Evolutionary conservation across 768 basidiomycete genomes (phyloP).

Genomic region (Termitomyces sp.): DNA sequence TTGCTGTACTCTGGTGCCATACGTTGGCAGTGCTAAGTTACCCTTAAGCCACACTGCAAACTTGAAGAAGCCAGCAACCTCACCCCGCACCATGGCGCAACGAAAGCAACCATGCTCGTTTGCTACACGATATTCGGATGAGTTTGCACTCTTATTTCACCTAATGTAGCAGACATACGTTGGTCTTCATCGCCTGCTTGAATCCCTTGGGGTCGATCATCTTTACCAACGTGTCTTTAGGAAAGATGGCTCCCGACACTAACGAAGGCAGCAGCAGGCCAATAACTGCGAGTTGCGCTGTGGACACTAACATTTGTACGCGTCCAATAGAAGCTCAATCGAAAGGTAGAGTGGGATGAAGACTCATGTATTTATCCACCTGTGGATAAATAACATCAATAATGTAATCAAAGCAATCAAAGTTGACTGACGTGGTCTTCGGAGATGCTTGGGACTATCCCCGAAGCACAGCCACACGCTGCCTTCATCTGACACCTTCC

Average conservation of each 20-base stretch:
- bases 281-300: slow-evolving; percentile 25
- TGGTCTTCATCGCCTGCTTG: slow-evolving; percentile 65
- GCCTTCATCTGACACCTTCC: too few relatives aligned
- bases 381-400: neutral
- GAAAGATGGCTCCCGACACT: slow-evolving; percentile 45
- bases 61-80: slow-evolving; percentile 19
- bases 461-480: neutral
- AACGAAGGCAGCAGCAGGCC: slow-evolving; percentile 38
- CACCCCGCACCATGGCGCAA: slow-evolving; percentile 94
- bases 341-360: neutral
- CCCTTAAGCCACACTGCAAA: neutral
- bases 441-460: neutral
- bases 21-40: slow-evolving; percentile 71
- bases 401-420: neutral
- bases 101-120: slow-evolving; percentile 81
- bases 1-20: slow-evolving; percentile 84
- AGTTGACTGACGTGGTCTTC: slow-evolving; percentile 8
- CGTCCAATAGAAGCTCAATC: neutral
- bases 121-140: slow-evolving; percentile 31
- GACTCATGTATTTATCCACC: neutral
- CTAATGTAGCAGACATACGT: slow-evolving; percentile 40
- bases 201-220: slow-evolving; percentile 67
- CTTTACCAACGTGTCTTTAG: slow-evolving; percentile 57
- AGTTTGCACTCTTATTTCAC: neutral
- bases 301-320: slow-evolving; percentile 26